Evolutionary conservation across 2,329 filamentous ascomycete species (phyloP).

Genomic region (Ophiosphaerella herpotricha): DNA sequence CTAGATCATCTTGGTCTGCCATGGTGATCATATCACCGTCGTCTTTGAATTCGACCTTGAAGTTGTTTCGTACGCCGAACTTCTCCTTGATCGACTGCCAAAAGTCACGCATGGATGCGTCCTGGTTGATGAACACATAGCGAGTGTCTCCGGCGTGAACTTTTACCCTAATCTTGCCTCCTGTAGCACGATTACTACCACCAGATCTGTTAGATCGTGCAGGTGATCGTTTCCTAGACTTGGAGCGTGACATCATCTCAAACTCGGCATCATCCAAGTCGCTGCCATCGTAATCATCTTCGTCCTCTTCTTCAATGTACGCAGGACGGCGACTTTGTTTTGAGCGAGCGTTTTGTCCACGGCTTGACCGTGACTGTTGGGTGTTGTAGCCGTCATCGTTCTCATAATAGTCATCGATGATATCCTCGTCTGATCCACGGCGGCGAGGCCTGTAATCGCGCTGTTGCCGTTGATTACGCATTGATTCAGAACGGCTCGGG

Average conservation of each 20-base stretch:
- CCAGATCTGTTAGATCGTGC: slow-evolving; percentile 43
- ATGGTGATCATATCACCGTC: slow-evolving; percentile 98
- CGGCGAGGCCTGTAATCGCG: slow-evolving; percentile 35
- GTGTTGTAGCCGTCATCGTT: slow-evolving; percentile 65
- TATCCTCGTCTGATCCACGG: slow-evolving; percentile 53
- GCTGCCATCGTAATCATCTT: slow-evolving; percentile 72
- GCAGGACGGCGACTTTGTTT: slow-evolving; percentile 53
- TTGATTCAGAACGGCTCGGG: slow-evolving; percentile 43
- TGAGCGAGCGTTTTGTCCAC: slow-evolving; percentile 32
- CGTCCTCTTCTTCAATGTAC: slow-evolving; percentile 81
- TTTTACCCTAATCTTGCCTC: slow-evolving; percentile 84
- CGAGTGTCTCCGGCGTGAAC: slow-evolving; percentile 86
- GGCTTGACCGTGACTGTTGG: slow-evolving; percentile 27
- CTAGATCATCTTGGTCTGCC: slow-evolving; percentile 93
- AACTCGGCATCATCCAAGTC: slow-evolving; percentile 78
- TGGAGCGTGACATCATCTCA: slow-evolving; percentile 69
- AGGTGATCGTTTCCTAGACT: slow-evolving; percentile 48
- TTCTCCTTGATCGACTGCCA: slow-evolving; percentile 82
- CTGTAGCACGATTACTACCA: slow-evolving; percentile 56
- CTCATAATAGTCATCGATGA: slow-evolving; percentile 63
- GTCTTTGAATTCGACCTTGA: slow-evolving; percentile 88
- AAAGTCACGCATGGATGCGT: slow-evolving; percentile 76
- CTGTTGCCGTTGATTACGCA: slow-evolving; percentile 28
- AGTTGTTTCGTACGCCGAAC: slow-evolving; percentile 75
- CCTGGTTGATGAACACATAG: slow-evolving; percentile 82